Conservation (phyloP, 2,329 filamentous ascomycete species). For the Fonsecaea pedrosoi region DNA sequence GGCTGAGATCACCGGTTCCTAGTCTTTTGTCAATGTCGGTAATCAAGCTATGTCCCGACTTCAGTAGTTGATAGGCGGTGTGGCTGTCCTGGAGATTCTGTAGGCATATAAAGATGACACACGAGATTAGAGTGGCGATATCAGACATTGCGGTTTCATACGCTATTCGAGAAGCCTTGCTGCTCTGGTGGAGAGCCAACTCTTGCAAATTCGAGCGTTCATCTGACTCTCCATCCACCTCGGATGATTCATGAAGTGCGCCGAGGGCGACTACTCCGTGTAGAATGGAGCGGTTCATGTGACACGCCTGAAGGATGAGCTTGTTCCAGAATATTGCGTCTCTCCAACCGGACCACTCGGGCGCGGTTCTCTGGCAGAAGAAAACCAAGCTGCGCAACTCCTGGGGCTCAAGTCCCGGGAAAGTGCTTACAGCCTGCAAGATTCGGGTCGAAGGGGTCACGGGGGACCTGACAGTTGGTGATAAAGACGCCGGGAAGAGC, state of each 20-base stretch:
- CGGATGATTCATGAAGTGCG: slow-evolving; percentile 42
- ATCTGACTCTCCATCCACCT: slow-evolving; percentile 32
- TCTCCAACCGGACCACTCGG: slow-evolving; percentile 39
- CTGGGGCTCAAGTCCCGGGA: slow-evolving; percentile 31
- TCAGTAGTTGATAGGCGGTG: slow-evolving; percentile 37
- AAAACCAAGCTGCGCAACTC: slow-evolving; percentile 37
- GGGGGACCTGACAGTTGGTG: slow-evolving; percentile 23
- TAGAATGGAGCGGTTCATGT: slow-evolving; percentile 43
- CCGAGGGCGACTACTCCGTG: slow-evolving; percentile 44
- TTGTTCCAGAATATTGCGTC: slow-evolving; percentile 43
- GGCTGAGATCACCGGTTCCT: slow-evolving; percentile 26
- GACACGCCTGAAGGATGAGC: slow-evolving; percentile 43
- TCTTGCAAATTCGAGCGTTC: slow-evolving; percentile 32
- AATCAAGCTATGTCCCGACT: slow-evolving; percentile 35
- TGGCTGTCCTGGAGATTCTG: slow-evolving; percentile 38
- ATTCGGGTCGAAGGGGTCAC: slow-evolving; percentile 23
- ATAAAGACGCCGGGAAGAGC: slow-evolving; percentile 7
- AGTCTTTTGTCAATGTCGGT: slow-evolving; percentile 35
- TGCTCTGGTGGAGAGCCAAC: slow-evolving; percentile 35
- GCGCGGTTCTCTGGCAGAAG: slow-evolving; percentile 37
- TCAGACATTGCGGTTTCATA: slow-evolving; percentile 35
- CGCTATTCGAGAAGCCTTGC: slow-evolving; percentile 35
- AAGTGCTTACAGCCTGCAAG: slow-evolving; percentile 28
- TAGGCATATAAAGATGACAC: slow-evolving; percentile 42
- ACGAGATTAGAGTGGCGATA: slow-evolving; percentile 38